Evolutionary conservation across 2,329 filamentous ascomycete genomes (phyloP).

Genomic region (Monascus ruber): DNA sequence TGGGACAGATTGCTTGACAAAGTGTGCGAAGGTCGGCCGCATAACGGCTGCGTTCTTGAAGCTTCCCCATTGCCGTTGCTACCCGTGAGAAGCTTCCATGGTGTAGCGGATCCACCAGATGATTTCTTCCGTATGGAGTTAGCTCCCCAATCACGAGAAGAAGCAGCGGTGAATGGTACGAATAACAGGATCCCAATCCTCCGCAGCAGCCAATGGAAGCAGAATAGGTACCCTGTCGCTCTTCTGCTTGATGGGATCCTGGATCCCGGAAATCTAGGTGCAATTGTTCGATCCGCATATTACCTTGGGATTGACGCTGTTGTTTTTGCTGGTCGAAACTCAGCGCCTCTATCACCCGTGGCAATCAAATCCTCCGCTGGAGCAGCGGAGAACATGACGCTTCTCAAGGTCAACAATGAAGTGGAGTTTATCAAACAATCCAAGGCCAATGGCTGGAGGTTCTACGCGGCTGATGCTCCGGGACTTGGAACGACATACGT

Average conservation of each 20-base stretch:
- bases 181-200: constrained; percentile 37
- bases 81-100: constrained; percentile 50
- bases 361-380: constrained; percentile 82
- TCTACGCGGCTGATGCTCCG: constrained; percentile 60
- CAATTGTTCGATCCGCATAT: constrained; percentile 74
- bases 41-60: constrained; percentile 85
- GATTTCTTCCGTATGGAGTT: constrained; percentile 49
- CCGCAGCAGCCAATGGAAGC: constrained; percentile 5
- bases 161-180: constrained; percentile 60
- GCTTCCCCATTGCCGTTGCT: constrained; percentile 67
- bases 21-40: constrained; percentile 69
- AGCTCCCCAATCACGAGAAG: constrained; percentile 61
- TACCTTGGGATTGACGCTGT: constrained; percentile 86
- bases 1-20: constrained; percentile 66
- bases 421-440: constrained; percentile 59
- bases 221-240: constrained; percentile 27
- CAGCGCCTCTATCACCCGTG: constrained; percentile 62
- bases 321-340: constrained; percentile 60
- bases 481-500: constrained; percentile 14
- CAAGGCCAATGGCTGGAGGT: constrained; percentile 62
- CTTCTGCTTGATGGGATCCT: constrained; percentile 40
- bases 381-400: constrained; percentile 65
- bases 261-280: constrained; percentile 84
- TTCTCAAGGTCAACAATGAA: constrained; percentile 60
- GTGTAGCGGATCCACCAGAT: constrained; percentile 34